Conservation (phyloP, 202 grass and related monocot species). For the Miscanthus sacchariflorus region DNA sequence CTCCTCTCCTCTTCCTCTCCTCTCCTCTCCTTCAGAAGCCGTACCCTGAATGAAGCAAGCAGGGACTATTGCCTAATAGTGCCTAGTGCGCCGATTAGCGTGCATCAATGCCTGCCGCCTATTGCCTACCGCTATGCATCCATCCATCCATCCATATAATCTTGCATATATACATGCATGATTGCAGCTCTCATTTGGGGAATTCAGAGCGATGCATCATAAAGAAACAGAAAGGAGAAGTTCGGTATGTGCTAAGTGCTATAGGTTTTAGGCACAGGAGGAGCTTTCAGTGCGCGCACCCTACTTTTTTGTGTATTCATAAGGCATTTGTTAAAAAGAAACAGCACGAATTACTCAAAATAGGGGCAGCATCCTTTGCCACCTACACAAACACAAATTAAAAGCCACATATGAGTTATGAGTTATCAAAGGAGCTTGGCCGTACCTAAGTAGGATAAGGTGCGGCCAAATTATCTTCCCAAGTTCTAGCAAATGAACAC, state of each 20-base stretch:
- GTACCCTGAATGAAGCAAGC: constrained; percentile 4
- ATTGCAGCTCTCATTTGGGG: background rate
- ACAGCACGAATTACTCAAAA: constrained; percentile 3
- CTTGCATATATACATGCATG: background rate
- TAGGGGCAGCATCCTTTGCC: background rate
- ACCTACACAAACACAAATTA: constrained; percentile 13
- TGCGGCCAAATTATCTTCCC: background rate
- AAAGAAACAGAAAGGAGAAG: constrained; percentile 9
- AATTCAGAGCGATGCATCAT: background rate
- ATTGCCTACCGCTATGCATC: constrained; percentile 39
- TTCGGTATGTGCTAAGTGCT: constrained; percentile 10
- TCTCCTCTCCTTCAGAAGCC: background rate
- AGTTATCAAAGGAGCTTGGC: background rate
- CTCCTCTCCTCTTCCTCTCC: constrained; percentile 23
- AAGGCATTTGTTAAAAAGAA: background rate
- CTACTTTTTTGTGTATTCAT: background rate
- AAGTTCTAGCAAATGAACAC: background rate
- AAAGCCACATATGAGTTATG: background rate
- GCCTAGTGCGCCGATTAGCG: constrained; percentile 1
- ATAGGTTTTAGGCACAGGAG: background rate
- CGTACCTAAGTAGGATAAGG: constrained; percentile 9
- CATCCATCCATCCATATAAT: background rate
- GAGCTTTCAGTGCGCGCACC: constrained; percentile 17
- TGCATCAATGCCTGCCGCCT: constrained; percentile 1
- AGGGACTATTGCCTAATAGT: constrained; percentile 6